These are phyloP conservation scores for Sapria himalayana DNA, from an alignment of 345 rosid species.

Conservation along the genomic window DNA sequence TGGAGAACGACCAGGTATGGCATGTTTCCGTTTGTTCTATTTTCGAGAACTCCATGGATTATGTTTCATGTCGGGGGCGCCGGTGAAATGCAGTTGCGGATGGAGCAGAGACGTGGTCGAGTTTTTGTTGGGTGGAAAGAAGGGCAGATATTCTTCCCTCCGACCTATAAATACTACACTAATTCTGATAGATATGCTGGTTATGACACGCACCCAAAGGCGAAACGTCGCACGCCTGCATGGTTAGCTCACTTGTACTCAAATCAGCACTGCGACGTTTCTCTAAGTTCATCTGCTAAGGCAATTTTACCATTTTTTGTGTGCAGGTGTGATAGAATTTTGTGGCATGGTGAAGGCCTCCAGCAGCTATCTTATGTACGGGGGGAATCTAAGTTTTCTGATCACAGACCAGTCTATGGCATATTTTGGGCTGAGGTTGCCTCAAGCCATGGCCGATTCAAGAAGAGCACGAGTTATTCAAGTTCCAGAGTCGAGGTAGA, in stretches of 20 bases:
- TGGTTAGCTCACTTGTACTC: constrained; percentile 34
- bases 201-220: constrained; percentile 71
- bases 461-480: constrained; percentile 52
- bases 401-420: constrained; percentile 95
- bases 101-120: constrained; percentile 73
- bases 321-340: constrained; percentile 80
- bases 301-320: too few relatives aligned
- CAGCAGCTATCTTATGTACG: constrained; percentile 77
- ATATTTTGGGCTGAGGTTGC: constrained; percentile 85
- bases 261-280: too few relatives aligned
- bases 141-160: constrained; percentile 93
- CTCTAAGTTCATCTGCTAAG: too few relatives aligned
- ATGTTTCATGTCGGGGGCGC: too few relatives aligned
- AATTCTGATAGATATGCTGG: constrained; percentile 96
- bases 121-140: constrained; percentile 86
- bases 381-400: constrained; percentile 89
- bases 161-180: constrained; percentile 90
- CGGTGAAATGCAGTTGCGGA: constrained; percentile 80
- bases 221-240: constrained; percentile 96
- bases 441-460: constrained; percentile 49
- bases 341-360: constrained; percentile 93
- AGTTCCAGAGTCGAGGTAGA: constrained; percentile 67
- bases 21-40: background rate
- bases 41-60: background rate
- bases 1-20: constrained; percentile 84